Base-by-base conservation (phyloP, 768 basidiomycete species). In the Daedaleopsis nitida region DNA sequence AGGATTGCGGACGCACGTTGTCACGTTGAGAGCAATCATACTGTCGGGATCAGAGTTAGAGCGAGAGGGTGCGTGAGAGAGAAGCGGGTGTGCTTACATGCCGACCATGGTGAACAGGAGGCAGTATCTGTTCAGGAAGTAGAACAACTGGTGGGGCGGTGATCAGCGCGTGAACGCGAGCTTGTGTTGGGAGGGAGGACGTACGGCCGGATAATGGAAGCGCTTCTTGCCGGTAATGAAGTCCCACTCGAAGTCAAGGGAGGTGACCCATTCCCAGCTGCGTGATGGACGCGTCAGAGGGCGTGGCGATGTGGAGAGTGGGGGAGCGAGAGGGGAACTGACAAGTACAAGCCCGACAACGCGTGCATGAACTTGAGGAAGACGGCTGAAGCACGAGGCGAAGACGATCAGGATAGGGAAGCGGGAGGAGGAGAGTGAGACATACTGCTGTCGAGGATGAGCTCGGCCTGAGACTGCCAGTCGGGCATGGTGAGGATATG, bases 171-270 rank as follows among this genome's bases (percentile, higher is more conserved):
- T 9, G 39, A n/a, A n/a, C 24, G 17, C 16, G 23, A 27, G 6
- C 10, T 13, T 37, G n/a, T 12, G 6, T 16, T 16, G 43, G 45
- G 49, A 49, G 17, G 21, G 44, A 51, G 54, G n/a, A 66, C 67
- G 52, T 44, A 76, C 78, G 67, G 81, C 65, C 4, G 81, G 81
- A 78, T 80, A 81, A 38, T 77, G 73, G 66, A 80, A 82, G 65
- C 73, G 74, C 57, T 69, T 74, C 68, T 72, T 77, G 39, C 80
- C 74, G 6, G 72, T 70, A 60, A 82, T 52, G 47, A 80, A 72
- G 3, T 68, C 70, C 73, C 72, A 76, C 55, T 82, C 80, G 55
- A 82, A 82, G 65, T 74, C 68, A 14, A 78, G 67, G 16, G 80
- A 78, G 49, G 76, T 74, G 34, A 73, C 56, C 44, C 77, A 68